Base-by-base conservation (phyloP, 495 filamentous ascomycete genomes). In the Jackrogersella multiformis region DNA sequence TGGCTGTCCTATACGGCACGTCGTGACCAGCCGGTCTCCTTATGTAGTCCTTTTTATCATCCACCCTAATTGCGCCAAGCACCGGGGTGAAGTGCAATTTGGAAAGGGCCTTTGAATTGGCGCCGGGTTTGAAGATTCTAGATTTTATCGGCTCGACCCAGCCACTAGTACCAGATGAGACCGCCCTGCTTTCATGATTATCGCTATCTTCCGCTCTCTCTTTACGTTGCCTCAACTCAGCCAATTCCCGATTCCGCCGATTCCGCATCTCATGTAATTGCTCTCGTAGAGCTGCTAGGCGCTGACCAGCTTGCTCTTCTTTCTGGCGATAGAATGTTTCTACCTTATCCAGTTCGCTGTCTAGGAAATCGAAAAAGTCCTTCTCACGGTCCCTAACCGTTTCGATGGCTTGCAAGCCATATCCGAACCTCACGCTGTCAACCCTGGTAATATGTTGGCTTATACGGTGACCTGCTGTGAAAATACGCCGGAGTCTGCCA, bases 211-310 rank as follows among this genome's bases (percentile, higher is more conserved):
- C 69, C 9, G 39, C 71, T 28, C 76, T 72, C 35, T 72, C 68
- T 12, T 70, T 75, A 35, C 60, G 65, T 21, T 53, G 66, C 69
- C 76, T 79, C 0, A 73, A 54, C 38, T 81, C 81, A 6, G 78
- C 75, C n/a, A 96, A 74, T 74, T 97, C 91, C 41, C 87, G 85
- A 6, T 88, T 84, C 20, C 93, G 85, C 8, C 89, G 84, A 74
- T 93, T 90, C 20, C 92, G 83, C 93, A 97, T 95, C 58, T 93
- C 86, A 69, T 94, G 93, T 39, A 97, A 79, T 73, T 97, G 93
- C 23, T 90, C 87, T 28, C 90, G 84, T 24, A 97, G 82, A 12
- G 88, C 76, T 5, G 79, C 73, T n/a, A 96, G 77, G 9, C 93
- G 85, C 35, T 88, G 79, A 2, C 85, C 86, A 2, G 93, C 91